Base-by-base conservation (phyloP, 345 rosid species). In the Boechera retrofracta region DNA sequence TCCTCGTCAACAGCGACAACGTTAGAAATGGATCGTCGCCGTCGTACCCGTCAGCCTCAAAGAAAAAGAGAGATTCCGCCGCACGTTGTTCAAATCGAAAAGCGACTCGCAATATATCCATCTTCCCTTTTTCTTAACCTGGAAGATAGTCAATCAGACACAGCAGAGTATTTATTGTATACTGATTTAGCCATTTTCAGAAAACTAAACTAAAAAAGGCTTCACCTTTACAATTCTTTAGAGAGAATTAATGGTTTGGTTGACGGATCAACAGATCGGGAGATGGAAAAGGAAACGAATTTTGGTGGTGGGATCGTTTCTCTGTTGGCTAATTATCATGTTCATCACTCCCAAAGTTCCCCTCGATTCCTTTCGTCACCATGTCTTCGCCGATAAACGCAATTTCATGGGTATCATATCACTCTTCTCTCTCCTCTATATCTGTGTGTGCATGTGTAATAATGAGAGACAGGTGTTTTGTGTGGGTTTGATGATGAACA, bases 371-470 rank as follows among this genome's bases (percentile, higher is more conserved):
- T 67, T 81, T 54, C 52, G 76, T 0, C 83, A 82, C 44, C 89
- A 87, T 73, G 80, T 71, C 67, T 91, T 87, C 48, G 93, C 92
- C 10, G 97, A 93, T 75, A 87, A 86, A 87, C 93, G 97, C 80
- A 91, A 93, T 78, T 86, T 91, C 66, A 78, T 93, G 31, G 98
- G 98, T 91, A 65, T n/a, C 6, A 35, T 18, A 21, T 36, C 7
- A 33, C 10, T 39, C 28, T 24, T n/a, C 3, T 10, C 39, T 26
- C 16, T 42, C 41, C 31, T 1, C 0, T 33, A n/a, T 55, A 31
- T 72, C 3, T 69, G 0, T 57, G 3, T 58, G 0, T 79, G 69
- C 71, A 68, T 73, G 65, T 54, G 70, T 71, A 38, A 64, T 49
- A 67, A 73, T n/a, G 58, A 64, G 13, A 21, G 53, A 67, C 74